Conservation (phyloP, 2,329 filamentous ascomycete genomes). For the Madurella fahalii region DNA sequence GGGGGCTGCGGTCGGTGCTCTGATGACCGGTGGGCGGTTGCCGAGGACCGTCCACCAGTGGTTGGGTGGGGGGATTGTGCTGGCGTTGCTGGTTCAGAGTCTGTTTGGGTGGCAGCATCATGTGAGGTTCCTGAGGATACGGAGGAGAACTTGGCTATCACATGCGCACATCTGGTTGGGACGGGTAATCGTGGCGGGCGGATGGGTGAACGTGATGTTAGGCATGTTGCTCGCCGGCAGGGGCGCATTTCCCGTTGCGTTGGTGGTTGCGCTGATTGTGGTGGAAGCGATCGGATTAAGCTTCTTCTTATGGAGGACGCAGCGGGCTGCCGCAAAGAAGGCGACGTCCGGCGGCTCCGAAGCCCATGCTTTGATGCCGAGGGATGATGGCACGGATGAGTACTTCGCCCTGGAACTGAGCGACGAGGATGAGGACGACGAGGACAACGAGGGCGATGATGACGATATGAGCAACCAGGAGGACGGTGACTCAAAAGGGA, state of each 20-base stretch:
- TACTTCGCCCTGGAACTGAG: constrained; percentile 12
- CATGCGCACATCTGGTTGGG: constrained; percentile 21
- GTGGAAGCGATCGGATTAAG: background rate
- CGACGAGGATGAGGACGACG: constrained; percentile 4
- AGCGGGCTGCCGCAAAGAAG: background rate
- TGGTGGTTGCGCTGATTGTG: background rate
- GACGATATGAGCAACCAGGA: background rate
- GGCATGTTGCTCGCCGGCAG: constrained; percentile 7
- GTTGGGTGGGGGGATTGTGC: constrained; percentile 6
- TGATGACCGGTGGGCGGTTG: constrained; percentile 7
- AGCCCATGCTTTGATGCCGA: constrained; percentile 6
- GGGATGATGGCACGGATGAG: background rate
- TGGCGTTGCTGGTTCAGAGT: constrained; percentile 10
- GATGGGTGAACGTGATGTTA: constrained; percentile 12
- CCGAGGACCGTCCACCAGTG: constrained; percentile 17
- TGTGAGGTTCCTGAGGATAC: constrained; percentile 14
- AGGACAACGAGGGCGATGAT: constrained; percentile 5
- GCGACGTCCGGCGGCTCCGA: background rate
- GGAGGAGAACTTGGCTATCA: constrained; percentile 18
- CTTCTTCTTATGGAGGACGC: background rate
- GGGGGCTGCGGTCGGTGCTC: constrained; percentile 7
- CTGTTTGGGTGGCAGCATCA: constrained; percentile 22
- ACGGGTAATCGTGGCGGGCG: background rate
- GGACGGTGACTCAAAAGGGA: background rate
- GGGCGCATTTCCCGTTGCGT: background rate